phyloP scores from a whole-genome alignment of 495 filamentous ascomycete species.

The Xylaria intraflava region DNA sequence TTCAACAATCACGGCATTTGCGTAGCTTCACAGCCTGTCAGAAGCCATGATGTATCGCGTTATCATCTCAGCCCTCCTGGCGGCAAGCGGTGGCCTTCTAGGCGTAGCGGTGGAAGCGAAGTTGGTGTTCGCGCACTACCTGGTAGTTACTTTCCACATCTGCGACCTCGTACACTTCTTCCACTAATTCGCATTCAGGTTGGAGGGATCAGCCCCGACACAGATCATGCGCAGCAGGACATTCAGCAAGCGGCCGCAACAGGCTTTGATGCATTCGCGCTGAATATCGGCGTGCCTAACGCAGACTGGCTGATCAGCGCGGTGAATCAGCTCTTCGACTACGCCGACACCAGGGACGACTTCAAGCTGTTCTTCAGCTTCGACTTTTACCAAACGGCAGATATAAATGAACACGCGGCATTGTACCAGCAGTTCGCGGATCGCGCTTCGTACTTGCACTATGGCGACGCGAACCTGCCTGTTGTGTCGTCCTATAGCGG shows the following conservation, averaged over 20 bases:
- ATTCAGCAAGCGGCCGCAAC: constrained; percentile 26
- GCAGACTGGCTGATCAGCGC: constrained; percentile 24
- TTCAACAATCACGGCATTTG: too few relatives aligned
- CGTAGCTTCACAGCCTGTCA: too few relatives aligned
- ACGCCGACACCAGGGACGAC: constrained; percentile 15
- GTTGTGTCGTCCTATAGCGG: constrained; percentile 31
- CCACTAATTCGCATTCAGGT: constrained; percentile 14
- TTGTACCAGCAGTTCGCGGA: constrained; percentile 23
- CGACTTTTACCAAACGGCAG: constrained; percentile 28
- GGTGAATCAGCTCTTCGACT: constrained; percentile 28
- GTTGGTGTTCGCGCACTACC: constrained; percentile 3
- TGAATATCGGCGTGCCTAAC: constrained; percentile 26
- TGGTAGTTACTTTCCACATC: not conserved
- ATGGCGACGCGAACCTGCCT: constrained; percentile 16
- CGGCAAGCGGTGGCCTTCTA: not conserved
- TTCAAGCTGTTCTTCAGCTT: constrained; percentile 40
- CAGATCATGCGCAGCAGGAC: constrained; percentile 29
- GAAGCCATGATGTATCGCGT: not conserved
- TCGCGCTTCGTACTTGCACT: constrained; percentile 22
- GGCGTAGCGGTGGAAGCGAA: constrained; percentile 2
- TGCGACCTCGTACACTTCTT: not conserved
- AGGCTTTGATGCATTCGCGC: constrained; percentile 32
- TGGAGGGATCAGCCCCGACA: constrained; percentile 23
- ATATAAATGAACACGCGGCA: constrained; percentile 19
- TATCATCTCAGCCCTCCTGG: not conserved